Percentiles rank a stretch among this genome's conserved stretches.
Evolutionary conservation across 2,329 filamentous ascomycete species (phyloP).

Genomic region (Macrophomina pseudophaseolina): DNA sequence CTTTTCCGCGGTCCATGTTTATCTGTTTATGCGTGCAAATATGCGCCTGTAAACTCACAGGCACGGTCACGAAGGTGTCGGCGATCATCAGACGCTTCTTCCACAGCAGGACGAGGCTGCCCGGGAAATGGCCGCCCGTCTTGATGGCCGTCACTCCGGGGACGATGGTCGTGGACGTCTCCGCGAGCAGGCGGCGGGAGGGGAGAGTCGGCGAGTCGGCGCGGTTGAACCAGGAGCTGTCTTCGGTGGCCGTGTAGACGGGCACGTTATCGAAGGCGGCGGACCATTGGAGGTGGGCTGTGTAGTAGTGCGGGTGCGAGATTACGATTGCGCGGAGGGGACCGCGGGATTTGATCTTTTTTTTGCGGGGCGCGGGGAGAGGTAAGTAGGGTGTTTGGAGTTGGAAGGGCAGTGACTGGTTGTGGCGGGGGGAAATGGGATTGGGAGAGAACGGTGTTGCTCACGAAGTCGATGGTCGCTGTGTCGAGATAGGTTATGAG

Average conservation of each 20-base stretch:
- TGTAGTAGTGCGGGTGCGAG: slow-evolving; percentile 83
- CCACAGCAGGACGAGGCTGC: slow-evolving; percentile 71
- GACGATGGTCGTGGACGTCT: slow-evolving; percentile 29
- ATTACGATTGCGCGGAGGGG: slow-evolving; percentile 75
- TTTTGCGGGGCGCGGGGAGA: too few species aligned
- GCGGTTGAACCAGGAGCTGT: slow-evolving; percentile 67
- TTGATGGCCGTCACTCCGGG: slow-evolving; percentile 67
- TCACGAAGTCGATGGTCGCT: slow-evolving; percentile 60
- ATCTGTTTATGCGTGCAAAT: too few species aligned
- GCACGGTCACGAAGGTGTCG: slow-evolving; percentile 76
- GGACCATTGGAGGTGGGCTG: slow-evolving; percentile 77
- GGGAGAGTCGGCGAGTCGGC: slow-evolving; percentile 48
- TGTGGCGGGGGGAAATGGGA: not conserved
- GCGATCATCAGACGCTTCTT: slow-evolving; percentile 69
- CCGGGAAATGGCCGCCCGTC: slow-evolving; percentile 79
- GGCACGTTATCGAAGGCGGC: slow-evolving; percentile 66
- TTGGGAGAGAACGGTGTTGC: not conserved
- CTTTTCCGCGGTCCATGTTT: too few species aligned
- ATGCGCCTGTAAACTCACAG: slow-evolving; percentile 44
- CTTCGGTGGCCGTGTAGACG: slow-evolving; percentile 70
- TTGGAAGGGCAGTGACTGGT: too few species aligned
- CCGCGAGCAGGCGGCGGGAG: slow-evolving; percentile 34
- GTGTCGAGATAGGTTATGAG: slow-evolving; percentile 72
- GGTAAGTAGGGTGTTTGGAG: too few species aligned
- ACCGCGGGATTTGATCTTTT: slow-evolving; percentile 62